Conservation (phyloP, 1,139 yeast genomes). For the Scheffersomyces cryptocercus region DNA sequence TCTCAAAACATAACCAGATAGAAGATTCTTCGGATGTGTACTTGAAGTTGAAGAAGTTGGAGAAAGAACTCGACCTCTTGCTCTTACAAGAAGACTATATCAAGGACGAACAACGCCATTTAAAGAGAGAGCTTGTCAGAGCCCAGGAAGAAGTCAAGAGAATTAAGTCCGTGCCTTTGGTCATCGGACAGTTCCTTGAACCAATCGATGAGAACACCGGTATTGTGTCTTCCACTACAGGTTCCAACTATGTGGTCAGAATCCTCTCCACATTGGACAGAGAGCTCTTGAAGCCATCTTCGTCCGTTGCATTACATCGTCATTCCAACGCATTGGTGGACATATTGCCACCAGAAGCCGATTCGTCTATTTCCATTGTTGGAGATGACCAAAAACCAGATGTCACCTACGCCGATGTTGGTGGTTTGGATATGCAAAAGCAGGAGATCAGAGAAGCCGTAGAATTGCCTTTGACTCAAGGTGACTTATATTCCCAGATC, state of each 20-base stretch:
- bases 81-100: conserved; percentile 92
- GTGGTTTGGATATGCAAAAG: conserved; percentile 98
- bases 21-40: conserved; percentile 66
- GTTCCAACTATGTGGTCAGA: conserved; percentile 94
- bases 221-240: conserved; percentile 95
- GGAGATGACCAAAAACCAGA: conserved; percentile 94
- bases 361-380: conserved; percentile 90
- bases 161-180: conserved; percentile 95
- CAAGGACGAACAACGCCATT: conserved; percentile 95
- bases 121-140: conserved; percentile 88
- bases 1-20: conserved; percentile 12
- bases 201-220: conserved; percentile 97
- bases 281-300: conserved; percentile 89
- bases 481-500: conserved; percentile 92
- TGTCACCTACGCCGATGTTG: conserved; percentile 89
- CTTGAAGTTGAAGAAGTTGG: conserved; percentile 78
- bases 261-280: conserved; percentile 93
- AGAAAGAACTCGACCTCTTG: conserved; percentile 83
- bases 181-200: conserved; percentile 96
- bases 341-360: conserved; percentile 98
- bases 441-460: conserved; percentile 99
- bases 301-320: conserved; percentile 96
- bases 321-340: conserved; percentile 97
- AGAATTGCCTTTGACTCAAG: conserved; percentile 93
- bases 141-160: conserved; percentile 99